Percentiles rank a stretch among this genome's conserved stretches.
Evolutionary conservation across 140 eudicot species (phyloP).

Genomic region (Oenanthe javanica): DNA sequence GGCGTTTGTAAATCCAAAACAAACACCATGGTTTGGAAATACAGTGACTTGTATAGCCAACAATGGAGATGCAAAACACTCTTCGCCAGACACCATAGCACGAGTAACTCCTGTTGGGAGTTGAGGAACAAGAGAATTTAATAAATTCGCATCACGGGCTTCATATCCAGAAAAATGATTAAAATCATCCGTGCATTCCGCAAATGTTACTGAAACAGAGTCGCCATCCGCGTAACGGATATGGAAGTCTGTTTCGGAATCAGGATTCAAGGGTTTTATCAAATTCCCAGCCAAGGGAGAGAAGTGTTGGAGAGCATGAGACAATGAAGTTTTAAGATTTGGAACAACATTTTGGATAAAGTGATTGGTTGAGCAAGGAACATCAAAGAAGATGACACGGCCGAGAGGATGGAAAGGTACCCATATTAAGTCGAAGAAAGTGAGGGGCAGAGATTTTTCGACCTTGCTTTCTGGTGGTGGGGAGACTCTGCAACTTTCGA

Average conservation of each 20-base stretch:
- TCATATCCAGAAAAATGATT: neutral
- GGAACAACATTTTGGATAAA: slow-evolving; percentile 29
- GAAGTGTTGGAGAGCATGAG: slow-evolving; percentile 38
- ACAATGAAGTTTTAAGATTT: slow-evolving; percentile 33
- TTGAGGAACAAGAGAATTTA: neutral
- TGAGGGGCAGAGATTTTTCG: slow-evolving; percentile 22
- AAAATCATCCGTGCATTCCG: slow-evolving; percentile 14
- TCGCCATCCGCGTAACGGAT: slow-evolving; percentile 29
- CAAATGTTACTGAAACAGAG: slow-evolving; percentile 25
- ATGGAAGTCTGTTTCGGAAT: slow-evolving; percentile 10
- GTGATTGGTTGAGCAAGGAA: slow-evolving; percentile 22
- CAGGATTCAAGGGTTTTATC: neutral
- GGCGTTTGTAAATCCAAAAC: slow-evolving; percentile 3
- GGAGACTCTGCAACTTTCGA: slow-evolving; percentile 19
- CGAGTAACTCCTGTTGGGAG: neutral
- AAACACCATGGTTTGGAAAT: neutral
- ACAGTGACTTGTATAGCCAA: slow-evolving; percentile 4
- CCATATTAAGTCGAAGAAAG: slow-evolving; percentile 37
- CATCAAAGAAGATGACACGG: slow-evolving; percentile 33
- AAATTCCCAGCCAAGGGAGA: slow-evolving; percentile 39
- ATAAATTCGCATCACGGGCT: neutral
- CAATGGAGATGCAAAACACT: neutral
- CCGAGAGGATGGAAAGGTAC: slow-evolving; percentile 20
- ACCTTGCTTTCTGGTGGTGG: slow-evolving; percentile 19
- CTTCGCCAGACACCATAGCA: neutral